A percentile compares a stretch with the other conserved stretches of the same genome.
phyloP scores from a whole-genome alignment of 768 basidiomycete species.

The Mycena leptocephala region DNA sequence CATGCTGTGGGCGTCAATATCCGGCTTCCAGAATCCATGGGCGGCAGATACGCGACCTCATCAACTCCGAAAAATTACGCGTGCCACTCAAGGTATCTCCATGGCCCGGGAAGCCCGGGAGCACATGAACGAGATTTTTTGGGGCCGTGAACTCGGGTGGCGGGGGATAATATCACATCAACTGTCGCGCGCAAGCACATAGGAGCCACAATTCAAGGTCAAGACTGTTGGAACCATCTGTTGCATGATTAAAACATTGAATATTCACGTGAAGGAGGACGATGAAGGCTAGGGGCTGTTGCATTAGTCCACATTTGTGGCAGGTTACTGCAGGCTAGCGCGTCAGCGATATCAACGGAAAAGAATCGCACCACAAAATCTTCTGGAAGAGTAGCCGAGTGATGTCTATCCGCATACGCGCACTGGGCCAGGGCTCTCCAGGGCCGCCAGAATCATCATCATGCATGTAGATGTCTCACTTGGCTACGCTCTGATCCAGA shows the following conservation, averaged over 20 bases:
- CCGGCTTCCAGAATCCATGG: not conserved
- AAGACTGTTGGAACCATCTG: too few relatives aligned
- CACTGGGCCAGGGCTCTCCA: too few relatives aligned
- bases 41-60: not conserved
- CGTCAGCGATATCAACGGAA: conserved; percentile 9
- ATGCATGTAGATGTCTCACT: conserved; percentile 2
- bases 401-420: not conserved
- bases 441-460: too few relatives aligned
- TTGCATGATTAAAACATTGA: too few relatives aligned
- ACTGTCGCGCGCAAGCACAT: too few relatives aligned
- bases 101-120: not conserved
- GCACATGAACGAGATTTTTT: not conserved
- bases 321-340: not conserved
- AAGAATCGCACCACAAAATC: not conserved
- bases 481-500: not conserved
- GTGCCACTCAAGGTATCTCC: not conserved
- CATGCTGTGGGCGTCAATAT: not conserved
- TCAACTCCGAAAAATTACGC: not conserved
- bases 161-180: too few relatives aligned
- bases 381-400: conserved; percentile 10
- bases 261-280: not conserved
- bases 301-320: too few relatives aligned
- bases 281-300: not conserved
- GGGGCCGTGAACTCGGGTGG: not conserved
- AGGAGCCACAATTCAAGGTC: too few relatives aligned